Conservation (phyloP, 2,329 filamentous ascomycete species). For the Macrophomina phaseolina region DNA sequence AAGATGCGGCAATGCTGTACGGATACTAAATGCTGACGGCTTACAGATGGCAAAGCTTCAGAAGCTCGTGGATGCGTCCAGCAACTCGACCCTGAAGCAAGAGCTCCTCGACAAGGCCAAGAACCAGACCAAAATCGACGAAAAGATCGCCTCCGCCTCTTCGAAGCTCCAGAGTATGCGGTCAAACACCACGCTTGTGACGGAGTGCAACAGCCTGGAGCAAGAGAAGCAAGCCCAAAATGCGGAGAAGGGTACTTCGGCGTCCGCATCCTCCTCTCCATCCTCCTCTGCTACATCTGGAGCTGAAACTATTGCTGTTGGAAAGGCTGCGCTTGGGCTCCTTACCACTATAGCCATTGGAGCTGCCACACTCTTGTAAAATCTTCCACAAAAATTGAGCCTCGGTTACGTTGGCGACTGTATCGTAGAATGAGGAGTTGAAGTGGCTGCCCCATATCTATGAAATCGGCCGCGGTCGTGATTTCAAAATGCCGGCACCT, state of each 20-base stretch:
- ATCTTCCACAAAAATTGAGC: too few relatives aligned
- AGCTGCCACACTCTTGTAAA: neutral
- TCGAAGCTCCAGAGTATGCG: neutral
- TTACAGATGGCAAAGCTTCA: constrained; percentile 2
- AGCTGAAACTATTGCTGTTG: neutral
- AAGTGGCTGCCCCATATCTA: too few relatives aligned
- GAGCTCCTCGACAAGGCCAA: constrained; percentile 12
- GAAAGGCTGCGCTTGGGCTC: neutral
- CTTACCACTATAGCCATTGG: neutral
- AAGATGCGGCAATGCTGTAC: neutral
- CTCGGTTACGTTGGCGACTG: too few relatives aligned
- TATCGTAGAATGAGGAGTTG: too few relatives aligned
- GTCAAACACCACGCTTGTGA: constrained; percentile 2
- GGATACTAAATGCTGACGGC: too few relatives aligned
- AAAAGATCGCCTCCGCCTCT: neutral
- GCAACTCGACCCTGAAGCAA: constrained; percentile 10
- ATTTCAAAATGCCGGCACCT: too few relatives aligned
- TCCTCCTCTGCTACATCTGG: neutral
- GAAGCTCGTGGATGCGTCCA: constrained; percentile 2
- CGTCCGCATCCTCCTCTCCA: neutral
- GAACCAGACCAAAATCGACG: constrained; percentile 5
- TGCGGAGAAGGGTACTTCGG: constrained; percentile 4
- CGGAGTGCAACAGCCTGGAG: neutral
- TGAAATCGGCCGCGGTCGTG: too few relatives aligned
- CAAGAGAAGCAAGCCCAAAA: neutral